Base-by-base conservation (phyloP, 306 rosid genomes). In the Psophocarpus tetragonolobus region DNA sequence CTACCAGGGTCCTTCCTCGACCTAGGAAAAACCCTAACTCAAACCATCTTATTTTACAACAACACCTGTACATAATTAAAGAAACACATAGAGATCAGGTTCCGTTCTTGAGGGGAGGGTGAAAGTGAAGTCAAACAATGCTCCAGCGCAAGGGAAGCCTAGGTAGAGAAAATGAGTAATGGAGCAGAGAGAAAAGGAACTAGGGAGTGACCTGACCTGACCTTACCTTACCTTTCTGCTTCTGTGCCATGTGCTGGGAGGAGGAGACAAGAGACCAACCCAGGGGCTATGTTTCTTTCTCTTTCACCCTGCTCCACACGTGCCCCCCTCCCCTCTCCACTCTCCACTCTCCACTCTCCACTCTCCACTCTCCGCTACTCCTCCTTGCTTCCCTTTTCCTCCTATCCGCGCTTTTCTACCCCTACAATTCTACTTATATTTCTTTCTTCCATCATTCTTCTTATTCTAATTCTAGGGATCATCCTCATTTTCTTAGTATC, bases 61-160 rank as follows among this genome's bases (percentile, higher is more conserved):
- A 77, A 38, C 82, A 26, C 78, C 74, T 77, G 78, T 17, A 20
- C 63, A 1, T 8, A 5, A 68, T 39, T 8, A 48, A 2, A 48
- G 15, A 8, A 26, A 39, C 2, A 35, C n/a, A 26, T 4, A 20
- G 85, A 47, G 81, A 50, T 66, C 68, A 76, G 11, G 66, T 32
- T 54, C 26, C 18, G 66, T 32, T 54, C 26, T 24, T 12, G 15
- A 17, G 38, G 63, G 33, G 44, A 80, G 21, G 69, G 39, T 2
- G 26, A 51, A 26, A 79, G 79, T 72, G 41, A 84, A 84, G 83
- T 85, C 85, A 84, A 84, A 72, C 81, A 85, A 78, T 62, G 84
- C 35, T 70, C 26, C 58, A 76, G 12, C 62, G 29, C 39, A 27
- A 47, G 14, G 14, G 9, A 29, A 58, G 17, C 6, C n/a, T n/a